Evolutionary conservation across 1,139 yeast species (phyloP).

Genomic region (Diutina rugosa): DNA sequence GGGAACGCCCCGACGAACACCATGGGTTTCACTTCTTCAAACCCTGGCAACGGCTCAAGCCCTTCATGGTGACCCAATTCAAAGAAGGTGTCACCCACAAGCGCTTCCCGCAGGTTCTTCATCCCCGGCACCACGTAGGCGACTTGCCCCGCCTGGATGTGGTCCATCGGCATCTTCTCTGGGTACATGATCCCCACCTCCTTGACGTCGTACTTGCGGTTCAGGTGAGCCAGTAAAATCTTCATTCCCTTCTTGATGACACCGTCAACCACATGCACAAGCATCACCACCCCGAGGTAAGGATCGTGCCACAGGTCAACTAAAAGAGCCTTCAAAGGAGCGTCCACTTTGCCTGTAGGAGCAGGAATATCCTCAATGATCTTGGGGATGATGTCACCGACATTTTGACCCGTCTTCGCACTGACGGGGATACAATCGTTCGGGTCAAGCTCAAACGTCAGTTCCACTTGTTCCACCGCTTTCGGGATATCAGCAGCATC

Average conservation of each 20-base stretch:
- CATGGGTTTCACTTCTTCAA: constrained; percentile 96
- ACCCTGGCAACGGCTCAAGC: constrained; percentile 79
- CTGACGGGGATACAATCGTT: constrained; percentile 78
- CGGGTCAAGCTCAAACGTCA: constrained; percentile 66
- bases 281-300: constrained; percentile 83
- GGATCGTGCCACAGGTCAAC: constrained; percentile 97
- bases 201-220: constrained; percentile 67
- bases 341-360: constrained; percentile 40
- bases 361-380: constrained; percentile 67
- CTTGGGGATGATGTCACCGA: constrained; percentile 63
- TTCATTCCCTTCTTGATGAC: constrained; percentile 58
- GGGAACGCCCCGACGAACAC: constrained; percentile 98
- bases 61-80: constrained; percentile 47
- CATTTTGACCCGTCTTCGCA: constrained; percentile 83
- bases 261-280: constrained; percentile 83
- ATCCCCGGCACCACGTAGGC: constrained; percentile 91
- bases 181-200: constrained; percentile 97
- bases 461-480: constrained; percentile 73
- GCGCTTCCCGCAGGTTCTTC: constrained; percentile 77
- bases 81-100: constrained; percentile 85
- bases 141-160: constrained; percentile 78
- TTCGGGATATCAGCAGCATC: constrained; percentile 77
- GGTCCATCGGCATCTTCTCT: constrained; percentile 52
- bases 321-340: constrained; percentile 63
- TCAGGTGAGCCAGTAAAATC: constrained; percentile 67